Base-by-base conservation (phyloP, 495 filamentous ascomycete species). In the Hypomontagnella monticulosa region DNA sequence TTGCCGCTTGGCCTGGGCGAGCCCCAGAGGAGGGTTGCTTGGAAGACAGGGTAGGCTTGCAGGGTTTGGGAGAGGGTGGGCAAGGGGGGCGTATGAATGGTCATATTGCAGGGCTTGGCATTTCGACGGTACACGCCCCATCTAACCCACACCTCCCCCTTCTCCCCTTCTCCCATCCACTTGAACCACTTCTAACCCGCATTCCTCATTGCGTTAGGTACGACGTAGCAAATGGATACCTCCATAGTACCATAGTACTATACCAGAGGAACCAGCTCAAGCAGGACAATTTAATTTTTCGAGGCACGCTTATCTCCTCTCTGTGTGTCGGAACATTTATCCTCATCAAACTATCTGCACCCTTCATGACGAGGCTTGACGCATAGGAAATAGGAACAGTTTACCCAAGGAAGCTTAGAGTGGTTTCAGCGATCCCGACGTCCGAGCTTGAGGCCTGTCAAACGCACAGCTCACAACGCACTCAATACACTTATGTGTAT, bases 11-110 rank as follows among this genome's bases (percentile, higher is more conserved):
- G 63, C 66, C 61, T 71, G 69, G 65, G 49, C 54, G 66, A 66
- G 66, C 70, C 68, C 71, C 71, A 71, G 59, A 52, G 47, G 58
- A 64, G 53, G 46, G 61, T 70, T 72, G 63, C 71, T 74, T 74
- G 67, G 70, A 57, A 65, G 67, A 48, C 57, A 52, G 32, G 51
- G 15, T 12, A 2, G 10, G 30, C 23, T 27, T 27, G 57, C 57
- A 52, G 32, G 34, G 51, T 36, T 12, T 14, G 10, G 30, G 61
- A 53, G 52, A 59, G 54, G 60, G 66, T 58, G 43, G 61, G 55
- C 63, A 48, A 57, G 51, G 57, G 47, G 51, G 66, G 63, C 46
- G 64, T 70, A 59, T 69, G 61, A 61, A 70, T 59, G 62, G 69
- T 66, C 71, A 71, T 71, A 64, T 70, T 72, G 59, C 62, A 69